Evolutionary conservation across 2,329 filamentous ascomycete species (phyloP), one percentile per base, ranked within the genome.

Genomic region (Iodosphaeria phyllophila): DNA sequence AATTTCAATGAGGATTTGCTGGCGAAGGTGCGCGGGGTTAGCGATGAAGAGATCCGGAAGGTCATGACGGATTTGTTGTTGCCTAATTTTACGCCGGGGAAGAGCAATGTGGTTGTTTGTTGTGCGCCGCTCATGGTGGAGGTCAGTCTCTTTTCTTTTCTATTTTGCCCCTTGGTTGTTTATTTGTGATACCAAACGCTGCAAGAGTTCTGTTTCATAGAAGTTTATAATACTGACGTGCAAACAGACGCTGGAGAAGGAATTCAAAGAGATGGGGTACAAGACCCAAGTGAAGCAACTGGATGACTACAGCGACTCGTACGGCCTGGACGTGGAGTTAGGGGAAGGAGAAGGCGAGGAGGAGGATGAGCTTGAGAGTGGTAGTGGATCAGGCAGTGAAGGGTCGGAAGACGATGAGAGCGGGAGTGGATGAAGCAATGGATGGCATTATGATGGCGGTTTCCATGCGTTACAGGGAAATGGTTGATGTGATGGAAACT

Each of bases 91-190:
- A 63, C 71, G 34, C 71, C 84, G 0, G 69, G 73, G 12, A 80
- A 64, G 45, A 74, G 82, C 34, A 91, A 95, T 44, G 55, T 93
- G 26, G 71, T 93, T 4, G 64, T 93, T 25, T 92, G 86, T 6
- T 93, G 86, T 45, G 78, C 82, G 12, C 74, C 76, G 10, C 65
- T 82, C 24, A 76, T 93, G 65, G 62, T 74, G 38, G 79, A 92
- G 59, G 80, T 89, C 54, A 53, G 71, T 60, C 12, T 60, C 13
- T 8, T 12, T 22, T 15, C n/a, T n/a, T n/a, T n/a, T n/a, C n/a
- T n/a, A n/a, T n/a, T n/a, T n/a, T n/a, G n/a, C n/a, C n/a, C 17
- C 19, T 12, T 12, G 13, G 11, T 10, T 15, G 13, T 6, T 10
- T 31, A 14, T 27, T 15, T 24, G 13, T 27, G 27, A 28, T 11